These are phyloP conservation scores for Paramecium octaurelia DNA, from an alignment of 73 alveolate genomes.

Conservation along the genomic window DNA sequence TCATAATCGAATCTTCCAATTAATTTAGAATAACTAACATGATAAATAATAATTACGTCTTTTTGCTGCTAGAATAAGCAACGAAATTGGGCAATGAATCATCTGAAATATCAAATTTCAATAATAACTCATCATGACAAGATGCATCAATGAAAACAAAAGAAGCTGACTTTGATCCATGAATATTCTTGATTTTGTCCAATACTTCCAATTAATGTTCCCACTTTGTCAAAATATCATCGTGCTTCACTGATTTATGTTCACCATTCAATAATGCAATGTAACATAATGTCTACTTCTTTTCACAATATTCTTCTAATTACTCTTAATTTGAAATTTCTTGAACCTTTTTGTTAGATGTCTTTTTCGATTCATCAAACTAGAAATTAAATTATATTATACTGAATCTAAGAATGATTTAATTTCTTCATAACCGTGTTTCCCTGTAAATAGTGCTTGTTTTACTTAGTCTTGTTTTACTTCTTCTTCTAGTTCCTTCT, in stretches of 20 bases:
- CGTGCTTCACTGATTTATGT: conserved; percentile 16
- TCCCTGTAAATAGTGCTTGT: conserved; percentile 20
- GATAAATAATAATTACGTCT: not conserved
- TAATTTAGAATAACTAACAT: not conserved
- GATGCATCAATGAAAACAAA: conserved; percentile 28
- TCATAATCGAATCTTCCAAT: conserved; percentile 27
- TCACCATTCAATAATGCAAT: conserved; percentile 39
- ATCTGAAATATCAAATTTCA: conserved; percentile 33
- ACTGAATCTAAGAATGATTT: conserved; percentile 7
- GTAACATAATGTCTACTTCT: not conserved
- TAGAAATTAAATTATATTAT: not conserved
- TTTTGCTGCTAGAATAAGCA: not conserved
- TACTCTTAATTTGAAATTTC: not conserved
- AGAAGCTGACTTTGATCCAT: not conserved
- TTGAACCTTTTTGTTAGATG: not conserved
- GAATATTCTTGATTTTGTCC: not conserved
- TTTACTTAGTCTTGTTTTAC: not conserved
- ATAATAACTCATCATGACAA: conserved; percentile 36
- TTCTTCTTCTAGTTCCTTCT: conserved; percentile 31
- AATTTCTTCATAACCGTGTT: not conserved
- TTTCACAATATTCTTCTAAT: conserved; percentile 6
- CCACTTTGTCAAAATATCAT: conserved; percentile 22
- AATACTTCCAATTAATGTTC: conserved; percentile 28
- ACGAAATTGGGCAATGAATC: conserved; percentile 21
- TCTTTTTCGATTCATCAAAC: conserved; percentile 6